A percentile compares a stretch with the other conserved stretches of the same genome.
Conservation (phyloP, 2,329 filamentous ascomycete species). For the Aspergillus sp. region DNA sequence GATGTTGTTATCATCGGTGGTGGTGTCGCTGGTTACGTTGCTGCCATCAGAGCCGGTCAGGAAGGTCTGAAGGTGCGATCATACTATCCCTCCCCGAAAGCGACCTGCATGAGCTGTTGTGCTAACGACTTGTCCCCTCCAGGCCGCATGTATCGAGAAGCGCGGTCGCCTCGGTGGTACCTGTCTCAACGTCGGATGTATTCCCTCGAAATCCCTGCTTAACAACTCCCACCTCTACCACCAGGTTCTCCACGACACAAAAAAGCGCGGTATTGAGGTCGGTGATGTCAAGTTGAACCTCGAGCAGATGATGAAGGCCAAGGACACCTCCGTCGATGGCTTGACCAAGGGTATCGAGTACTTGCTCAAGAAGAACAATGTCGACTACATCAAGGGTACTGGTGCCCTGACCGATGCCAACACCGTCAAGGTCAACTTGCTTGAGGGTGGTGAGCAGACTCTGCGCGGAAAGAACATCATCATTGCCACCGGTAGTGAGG, state of each 20-base stretch:
- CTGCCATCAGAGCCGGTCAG: slow-evolving; percentile 97
- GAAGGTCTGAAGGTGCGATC: slow-evolving; percentile 81
- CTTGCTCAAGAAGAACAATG: slow-evolving; percentile 98
- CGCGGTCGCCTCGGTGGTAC: slow-evolving; percentile 91
- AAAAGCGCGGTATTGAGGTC: slow-evolving; percentile 95
- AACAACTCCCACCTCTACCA: slow-evolving; percentile 99
- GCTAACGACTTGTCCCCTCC: neutral
- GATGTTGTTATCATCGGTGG: slow-evolving; percentile 97
- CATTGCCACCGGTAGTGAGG: slow-evolving; percentile 92
- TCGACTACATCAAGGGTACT: slow-evolving; percentile 94
- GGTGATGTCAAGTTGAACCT: slow-evolving; percentile 96
- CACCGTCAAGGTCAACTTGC: slow-evolving; percentile 83
- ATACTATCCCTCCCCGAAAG: neutral
- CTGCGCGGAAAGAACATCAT: slow-evolving; percentile 94
- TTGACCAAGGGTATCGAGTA: slow-evolving; percentile 98
- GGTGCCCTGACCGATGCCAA: slow-evolving; percentile 83
- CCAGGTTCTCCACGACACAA: slow-evolving; percentile 93
- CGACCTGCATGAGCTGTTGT: neutral
- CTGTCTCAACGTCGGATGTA: slow-evolving; percentile 98
- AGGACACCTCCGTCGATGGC: slow-evolving; percentile 82
- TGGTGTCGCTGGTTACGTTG: slow-evolving; percentile 96
- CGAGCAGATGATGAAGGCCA: slow-evolving; percentile 94
- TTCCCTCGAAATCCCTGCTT: slow-evolving; percentile 97
- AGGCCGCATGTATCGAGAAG: slow-evolving; percentile 99
- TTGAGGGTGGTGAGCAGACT: slow-evolving; percentile 85